Base-by-base conservation (phyloP, 1,284 basidiomycete genomes). In the Puccinia coronata region DNA sequence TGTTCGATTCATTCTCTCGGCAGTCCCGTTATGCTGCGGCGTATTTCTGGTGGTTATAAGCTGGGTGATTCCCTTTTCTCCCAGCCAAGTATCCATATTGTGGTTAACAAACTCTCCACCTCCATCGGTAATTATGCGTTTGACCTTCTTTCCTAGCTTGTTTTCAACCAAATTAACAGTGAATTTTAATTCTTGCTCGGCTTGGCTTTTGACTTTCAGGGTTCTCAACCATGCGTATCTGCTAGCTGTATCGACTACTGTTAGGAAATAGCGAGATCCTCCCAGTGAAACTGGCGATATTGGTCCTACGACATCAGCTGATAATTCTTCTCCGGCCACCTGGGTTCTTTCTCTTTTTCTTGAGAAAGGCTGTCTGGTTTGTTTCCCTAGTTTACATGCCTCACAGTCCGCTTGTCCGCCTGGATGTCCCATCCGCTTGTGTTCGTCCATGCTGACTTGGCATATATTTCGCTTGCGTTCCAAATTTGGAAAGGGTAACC, bases 71-170 rank as follows among this genome's bases (percentile, higher is more conserved):
- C 76, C 76, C 41, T 69, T 78, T 36, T 51, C n/a, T 53, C 49
- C 31, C 3, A 49, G 12, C 63, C 63, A 78, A n/a, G 34, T 31
- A 12, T 78, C 31, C 23, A 78, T 34, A 12, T 70, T 31, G 9
- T 57, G n/a, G 41, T 69, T 78, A 55, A 69, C 11, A 43, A 78
- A 78, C 59, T 78, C 76, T 8, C 47, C 53, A 20, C 76, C 76
- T n/a, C n/a, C n/a, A n/a, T n/a, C n/a, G n/a, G n/a, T n/a, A n/a
- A n/a, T n/a, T n/a, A n/a, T n/a, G n/a, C 51, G 51, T 75, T 75
- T 75, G 6, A 75, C 55, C 25, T 41, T 53, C 31, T n/a, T 41
- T n/a, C 57, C 36, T 36, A 31, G 20, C 43, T n/a, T 47, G 11
- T 34, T 75, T 43, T 75, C 55, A 16, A 59, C 34, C n/a, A 16